Evolutionary conservation across 129 eudicot genomes (phyloP), one percentile per base, ranked within the genome.

Genomic region (Dittrichia graveolens): DNA sequence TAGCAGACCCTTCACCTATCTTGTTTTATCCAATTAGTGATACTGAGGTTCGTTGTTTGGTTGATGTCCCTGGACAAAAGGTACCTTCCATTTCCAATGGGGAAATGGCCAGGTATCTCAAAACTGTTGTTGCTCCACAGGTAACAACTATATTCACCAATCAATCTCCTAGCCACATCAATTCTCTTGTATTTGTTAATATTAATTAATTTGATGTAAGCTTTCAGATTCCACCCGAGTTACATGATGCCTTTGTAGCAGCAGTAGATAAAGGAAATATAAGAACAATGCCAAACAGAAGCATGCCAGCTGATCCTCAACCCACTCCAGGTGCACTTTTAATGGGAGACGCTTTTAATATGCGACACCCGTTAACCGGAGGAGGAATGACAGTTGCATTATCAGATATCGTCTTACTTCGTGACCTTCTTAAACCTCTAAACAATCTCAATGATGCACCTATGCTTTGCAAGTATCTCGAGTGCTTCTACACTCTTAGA

Each of bases 361-460:
- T 89, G 92, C 83, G 96, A 16, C 96, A 89, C 70, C 92, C 96
- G 34, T 71, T 86, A 75, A 86, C 96, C 0, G 96, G 96, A 39
- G 96, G 96, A 74, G 96, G 96, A 75, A 89, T 89, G 96, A 89
- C 92, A 0, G 96, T 89, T 0, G 96, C 96, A 15, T 73, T 89
- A 15, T 82, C 87, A 15, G 96, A 89, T 62, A 84, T 89, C 14
- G 96, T 84, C 49, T 50, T 86, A 12, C 84, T 89, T 38, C 87
- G 92, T 11, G 84, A 86, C 81, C 89, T 84, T 61, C 81, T 89
- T 18, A 84, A 86, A 61, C 89, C 87, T 2, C 24, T 86, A 69
- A 67, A 47, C 4, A 56, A 89, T 38, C 78, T 89, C 40, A 67
- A 82, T 49, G 90, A 82, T 41, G 71, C 94, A 5, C 48, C 94